Evolutionary conservation across 345 rosid genomes (phyloP).

Genomic region (Rhizophora mangle): DNA sequence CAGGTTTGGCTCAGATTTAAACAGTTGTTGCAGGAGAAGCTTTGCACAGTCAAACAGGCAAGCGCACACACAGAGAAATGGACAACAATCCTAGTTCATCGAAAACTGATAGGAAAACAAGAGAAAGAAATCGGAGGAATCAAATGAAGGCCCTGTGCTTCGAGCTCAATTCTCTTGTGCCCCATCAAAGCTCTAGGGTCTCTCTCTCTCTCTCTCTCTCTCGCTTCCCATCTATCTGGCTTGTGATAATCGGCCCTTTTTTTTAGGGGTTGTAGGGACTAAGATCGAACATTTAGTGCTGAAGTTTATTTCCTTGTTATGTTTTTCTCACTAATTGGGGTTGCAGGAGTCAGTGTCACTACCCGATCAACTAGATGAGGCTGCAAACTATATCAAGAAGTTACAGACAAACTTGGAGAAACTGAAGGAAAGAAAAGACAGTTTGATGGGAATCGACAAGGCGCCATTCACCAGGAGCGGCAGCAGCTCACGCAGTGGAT

Average conservation of each 20-base stretch:
- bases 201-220: background rate
- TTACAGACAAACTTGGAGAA: slow-evolving; percentile 49
- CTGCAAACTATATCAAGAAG: slow-evolving; percentile 54
- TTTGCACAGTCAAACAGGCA: background rate
- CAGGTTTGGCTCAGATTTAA: background rate
- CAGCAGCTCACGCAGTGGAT: background rate
- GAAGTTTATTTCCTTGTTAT: too few species aligned
- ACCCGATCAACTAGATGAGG: slow-evolving; percentile 56
- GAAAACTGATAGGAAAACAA: slow-evolving; percentile 47
- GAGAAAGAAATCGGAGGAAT: slow-evolving; percentile 60
- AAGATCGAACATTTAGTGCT: too few species aligned
- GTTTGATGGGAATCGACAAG: slow-evolving; percentile 20
- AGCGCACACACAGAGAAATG: slow-evolving; percentile 16
- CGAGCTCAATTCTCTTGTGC: slow-evolving; percentile 51
- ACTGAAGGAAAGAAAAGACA: slow-evolving; percentile 49
- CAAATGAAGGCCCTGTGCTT: slow-evolving; percentile 58
- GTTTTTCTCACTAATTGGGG: background rate
- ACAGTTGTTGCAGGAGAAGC: background rate
- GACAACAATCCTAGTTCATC: slow-evolving; percentile 43
- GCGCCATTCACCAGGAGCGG: too few species aligned
- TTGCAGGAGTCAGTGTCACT: slow-evolving; percentile 41
- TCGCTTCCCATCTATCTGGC: background rate
- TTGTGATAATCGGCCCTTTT: too few species aligned
- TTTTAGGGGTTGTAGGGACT: background rate
- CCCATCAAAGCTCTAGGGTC: slow-evolving; percentile 38